Evolutionary conservation across 176 grass and related monocot genomes (phyloP).

Genomic region (Ensete glaucum): DNA sequence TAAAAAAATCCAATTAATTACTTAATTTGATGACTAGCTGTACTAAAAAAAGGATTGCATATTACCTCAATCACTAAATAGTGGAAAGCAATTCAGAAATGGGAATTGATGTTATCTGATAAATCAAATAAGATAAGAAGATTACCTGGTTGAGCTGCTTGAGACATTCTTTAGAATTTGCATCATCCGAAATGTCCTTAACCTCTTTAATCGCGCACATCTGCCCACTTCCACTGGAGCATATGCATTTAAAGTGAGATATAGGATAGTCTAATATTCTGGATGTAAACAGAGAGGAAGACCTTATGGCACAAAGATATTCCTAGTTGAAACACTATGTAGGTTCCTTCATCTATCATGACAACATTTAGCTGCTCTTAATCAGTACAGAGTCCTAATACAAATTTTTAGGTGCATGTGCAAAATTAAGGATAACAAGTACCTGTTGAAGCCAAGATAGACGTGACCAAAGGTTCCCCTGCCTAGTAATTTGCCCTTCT

Average conservation of each 20-base stretch:
- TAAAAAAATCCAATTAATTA: constrained; percentile 10
- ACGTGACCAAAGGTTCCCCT: constrained; percentile 78
- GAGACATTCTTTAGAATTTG: constrained; percentile 87
- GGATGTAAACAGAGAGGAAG: background rate
- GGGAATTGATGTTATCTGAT: background rate
- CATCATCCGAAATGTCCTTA: constrained; percentile 85
- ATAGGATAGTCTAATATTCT: constrained; percentile 1
- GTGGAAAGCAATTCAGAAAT: constrained; percentile 4
- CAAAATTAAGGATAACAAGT: background rate
- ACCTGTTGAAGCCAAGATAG: constrained; percentile 80
- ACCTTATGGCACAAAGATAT: constrained; percentile 5
- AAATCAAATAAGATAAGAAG: constrained; percentile 17
- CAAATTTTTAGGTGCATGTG: background rate
- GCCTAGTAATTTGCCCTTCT: constrained; percentile 61
- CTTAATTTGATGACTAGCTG: constrained; percentile 11
- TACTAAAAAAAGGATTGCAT: background rate
- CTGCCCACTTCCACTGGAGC: constrained; percentile 71
- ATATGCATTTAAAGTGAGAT: constrained; percentile 17
- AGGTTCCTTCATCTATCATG: background rate
- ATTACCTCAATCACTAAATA: too few relatives aligned
- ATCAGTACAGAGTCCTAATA: background rate
- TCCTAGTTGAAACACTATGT: background rate
- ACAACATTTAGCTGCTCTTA: too few relatives aligned
- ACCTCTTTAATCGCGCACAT: constrained; percentile 98
- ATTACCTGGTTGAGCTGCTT: constrained; percentile 87